Evolutionary conservation across 208 protist genomes (phyloP).

Genomic region (Acanthamoeba triangularis): DNA sequence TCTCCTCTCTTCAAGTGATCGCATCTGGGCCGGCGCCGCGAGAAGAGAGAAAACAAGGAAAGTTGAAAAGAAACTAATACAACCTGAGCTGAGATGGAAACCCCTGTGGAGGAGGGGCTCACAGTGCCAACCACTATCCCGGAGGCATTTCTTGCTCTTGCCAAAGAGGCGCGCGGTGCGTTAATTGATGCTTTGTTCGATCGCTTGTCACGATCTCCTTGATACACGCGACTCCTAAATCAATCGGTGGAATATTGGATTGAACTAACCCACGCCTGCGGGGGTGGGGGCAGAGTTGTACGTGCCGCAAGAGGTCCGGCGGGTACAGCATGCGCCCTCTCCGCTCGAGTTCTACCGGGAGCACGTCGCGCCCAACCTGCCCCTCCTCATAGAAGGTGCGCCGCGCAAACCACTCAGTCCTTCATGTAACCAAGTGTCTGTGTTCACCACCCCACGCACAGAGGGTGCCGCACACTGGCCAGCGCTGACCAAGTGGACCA

Average conservation of each 20-base stretch:
- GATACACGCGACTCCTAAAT: background rate
- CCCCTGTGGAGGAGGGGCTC: background rate
- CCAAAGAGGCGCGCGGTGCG: conserved; percentile 20
- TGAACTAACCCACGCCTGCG: background rate
- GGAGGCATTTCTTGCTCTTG: conserved; percentile 13
- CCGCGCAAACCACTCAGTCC: background rate
- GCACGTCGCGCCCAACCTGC: conserved; percentile 83
- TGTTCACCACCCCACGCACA: background rate
- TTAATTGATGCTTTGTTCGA: background rate
- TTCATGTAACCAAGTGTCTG: background rate
- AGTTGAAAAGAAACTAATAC: background rate
- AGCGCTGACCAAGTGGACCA: conserved; percentile 80
- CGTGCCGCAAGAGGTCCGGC: conserved; percentile 44
- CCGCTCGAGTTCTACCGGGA: conserved; percentile 84
- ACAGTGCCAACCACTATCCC: background rate
- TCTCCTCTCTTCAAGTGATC: conserved; percentile 7
- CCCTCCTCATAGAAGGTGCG: conserved; percentile 82
- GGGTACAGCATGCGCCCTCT: conserved; percentile 53
- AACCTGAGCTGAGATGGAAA: background rate
- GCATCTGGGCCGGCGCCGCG: too few species aligned
- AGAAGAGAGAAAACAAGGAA: background rate
- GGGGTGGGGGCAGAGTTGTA: background rate
- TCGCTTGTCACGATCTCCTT: background rate
- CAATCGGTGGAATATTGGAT: background rate
- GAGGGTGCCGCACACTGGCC: conserved; percentile 74